phyloP scores from a whole-genome alignment of 1,139 yeast species.

The Protomyces macrosporus region DNA sequence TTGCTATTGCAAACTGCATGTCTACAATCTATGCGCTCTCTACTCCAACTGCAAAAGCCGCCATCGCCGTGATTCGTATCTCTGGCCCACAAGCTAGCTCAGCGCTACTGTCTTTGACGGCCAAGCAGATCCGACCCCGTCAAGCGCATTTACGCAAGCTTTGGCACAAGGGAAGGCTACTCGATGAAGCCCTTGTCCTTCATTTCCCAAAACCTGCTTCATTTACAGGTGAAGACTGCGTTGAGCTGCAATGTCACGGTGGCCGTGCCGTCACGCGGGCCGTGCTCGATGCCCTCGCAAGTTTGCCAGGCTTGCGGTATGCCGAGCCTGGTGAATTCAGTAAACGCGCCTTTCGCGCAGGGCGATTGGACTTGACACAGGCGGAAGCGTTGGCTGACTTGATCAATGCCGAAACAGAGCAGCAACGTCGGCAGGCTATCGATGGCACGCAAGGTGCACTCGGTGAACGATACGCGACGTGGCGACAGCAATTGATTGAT shows the following conservation, averaged over 20 bases:
- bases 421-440: constrained; percentile 71
- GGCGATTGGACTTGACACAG: constrained; percentile 66
- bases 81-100: constrained; percentile 61
- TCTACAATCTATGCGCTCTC: constrained; percentile 86
- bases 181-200: constrained; percentile 73
- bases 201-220: constrained; percentile 72
- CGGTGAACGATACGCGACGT: constrained; percentile 49
- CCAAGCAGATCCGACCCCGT: constrained; percentile 36
- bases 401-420: constrained; percentile 91
- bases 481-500: constrained; percentile 65
- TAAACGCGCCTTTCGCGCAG: constrained; percentile 69
- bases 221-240: constrained; percentile 85
- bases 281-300: constrained; percentile 59
- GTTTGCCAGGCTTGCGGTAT: constrained; percentile 56
- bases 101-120: background rate
- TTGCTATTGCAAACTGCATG: background rate
- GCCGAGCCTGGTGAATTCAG: constrained; percentile 96
- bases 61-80: constrained; percentile 77
- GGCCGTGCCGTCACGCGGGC: constrained; percentile 78
- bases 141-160: constrained; percentile 33
- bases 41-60: constrained; percentile 74
- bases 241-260: constrained; percentile 89
- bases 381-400: constrained; percentile 84
- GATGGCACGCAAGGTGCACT: constrained; percentile 67
- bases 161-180: constrained; percentile 42